Conservation (phyloP, 176 grass and related monocot species). For the Bromus sterilis region DNA sequence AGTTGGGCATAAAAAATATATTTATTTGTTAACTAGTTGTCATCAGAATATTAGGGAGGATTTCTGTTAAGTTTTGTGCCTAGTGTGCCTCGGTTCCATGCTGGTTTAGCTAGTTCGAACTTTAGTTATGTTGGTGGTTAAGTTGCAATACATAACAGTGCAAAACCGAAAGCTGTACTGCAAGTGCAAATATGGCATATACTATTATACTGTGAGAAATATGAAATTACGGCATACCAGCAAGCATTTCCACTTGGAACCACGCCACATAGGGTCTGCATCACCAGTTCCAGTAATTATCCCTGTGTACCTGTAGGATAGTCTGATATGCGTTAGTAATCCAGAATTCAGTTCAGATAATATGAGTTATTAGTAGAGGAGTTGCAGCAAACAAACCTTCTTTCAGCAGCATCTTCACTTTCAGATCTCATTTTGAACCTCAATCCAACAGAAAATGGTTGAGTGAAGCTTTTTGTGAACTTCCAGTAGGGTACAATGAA, state of each 20-base stretch:
- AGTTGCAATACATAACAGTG: background rate
- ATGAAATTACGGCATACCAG: constrained; percentile 31
- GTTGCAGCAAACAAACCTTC: constrained; percentile 47
- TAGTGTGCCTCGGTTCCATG: background rate
- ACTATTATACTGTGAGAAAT: background rate
- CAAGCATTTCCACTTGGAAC: constrained; percentile 95
- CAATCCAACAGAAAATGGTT: constrained; percentile 59
- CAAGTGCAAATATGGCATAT: background rate
- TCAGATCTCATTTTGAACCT: constrained; percentile 93
- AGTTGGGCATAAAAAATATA: background rate
- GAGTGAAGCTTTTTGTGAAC: constrained; percentile 66
- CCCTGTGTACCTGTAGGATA: constrained; percentile 61
- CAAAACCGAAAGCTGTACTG: background rate
- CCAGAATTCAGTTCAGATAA: background rate
- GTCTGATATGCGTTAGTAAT: background rate
- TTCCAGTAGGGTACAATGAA: constrained; percentile 90
- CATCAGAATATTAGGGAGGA: background rate
- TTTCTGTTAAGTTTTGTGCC: background rate
- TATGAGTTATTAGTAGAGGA: background rate
- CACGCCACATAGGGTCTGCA: constrained; percentile 68
- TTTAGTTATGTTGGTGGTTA: background rate
- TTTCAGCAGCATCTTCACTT: constrained; percentile 82
- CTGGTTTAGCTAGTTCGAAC: background rate
- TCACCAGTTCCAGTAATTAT: constrained; percentile 65
- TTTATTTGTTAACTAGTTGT: background rate